Evolutionary conservation across 441 rosid species (phyloP), one percentile per base, ranked within the genome.

Genomic region (Pelargonium australe): DNA sequence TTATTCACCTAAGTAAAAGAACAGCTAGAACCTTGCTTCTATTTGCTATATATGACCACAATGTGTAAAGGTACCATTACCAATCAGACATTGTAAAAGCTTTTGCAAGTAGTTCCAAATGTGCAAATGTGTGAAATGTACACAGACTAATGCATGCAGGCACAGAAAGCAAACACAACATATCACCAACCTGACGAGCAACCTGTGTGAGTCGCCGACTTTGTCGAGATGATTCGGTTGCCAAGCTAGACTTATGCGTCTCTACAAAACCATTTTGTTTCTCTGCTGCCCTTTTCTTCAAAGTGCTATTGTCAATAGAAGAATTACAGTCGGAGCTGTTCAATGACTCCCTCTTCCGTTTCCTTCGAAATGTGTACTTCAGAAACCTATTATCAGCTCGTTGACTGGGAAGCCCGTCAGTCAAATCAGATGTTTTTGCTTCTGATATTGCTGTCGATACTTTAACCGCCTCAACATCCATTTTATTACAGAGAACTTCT

Each of bases 361-460:
- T 91, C 80, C 95, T 85, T 73, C 77, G 76, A 80, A 94, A 94
- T 17, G 97, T 91, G 85, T 84, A 94, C 83, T 87, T 89, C 47
- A 88, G 79, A 76, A 84, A 81, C 78, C 82, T 83, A 68, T 71
- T 83, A 66, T 80, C 75, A 60, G 44, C 63, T 40, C 82, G 77
- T 72, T 75, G 78, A 70, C 55, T 64, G 25, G 81, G 74, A 76
- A 80, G 55, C 73, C 68, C 76, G 66, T 80, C 85, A 72, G 64
- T 69, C 28, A 70, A 51, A 75, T 71, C 71, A 71, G 79, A 79
- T 57, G 78, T 68, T 65, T 80, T 81, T 7, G 62, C 58, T 71
- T 75, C 75, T 23, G 76, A 66, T 20, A 71, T 77, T 57, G 57
- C 71, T 16, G 49, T 9, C 47, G 72, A 75, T 47, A 47, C 28